These are phyloP conservation scores for Funneliformis caledonium DNA, from an alignment of 371 early-diverging fungal genomes.

Conservation along the genomic window DNA sequence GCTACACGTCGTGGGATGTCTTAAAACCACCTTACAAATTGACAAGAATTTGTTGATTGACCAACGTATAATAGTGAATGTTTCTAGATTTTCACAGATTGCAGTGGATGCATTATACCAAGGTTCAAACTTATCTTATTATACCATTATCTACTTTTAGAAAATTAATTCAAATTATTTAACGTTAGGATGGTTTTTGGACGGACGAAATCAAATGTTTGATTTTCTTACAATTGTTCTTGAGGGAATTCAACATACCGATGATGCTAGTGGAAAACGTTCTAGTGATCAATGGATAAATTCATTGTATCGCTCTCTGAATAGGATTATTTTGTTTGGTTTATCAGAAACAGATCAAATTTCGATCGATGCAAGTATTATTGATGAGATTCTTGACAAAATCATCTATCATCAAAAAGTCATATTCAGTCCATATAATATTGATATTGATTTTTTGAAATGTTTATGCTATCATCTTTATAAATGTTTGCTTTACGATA, in stretches of 20 bases:
- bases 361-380: constrained; percentile 44
- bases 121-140: constrained; percentile 44
- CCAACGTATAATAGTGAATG: constrained; percentile 54
- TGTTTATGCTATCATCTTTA: constrained; percentile 71
- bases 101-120: constrained; percentile 74
- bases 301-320: constrained; percentile 51
- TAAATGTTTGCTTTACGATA: constrained; percentile 53
- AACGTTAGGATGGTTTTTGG: constrained; percentile 55
- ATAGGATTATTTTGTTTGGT: constrained; percentile 64
- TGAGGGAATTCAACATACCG: constrained; percentile 54
- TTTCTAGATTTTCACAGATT: constrained; percentile 63
- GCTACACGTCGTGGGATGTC: constrained; percentile 60
- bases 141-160: background rate
- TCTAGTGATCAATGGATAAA: constrained; percentile 39
- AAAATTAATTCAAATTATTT: constrained; percentile 25
- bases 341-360: constrained; percentile 55
- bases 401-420: constrained; percentile 73
- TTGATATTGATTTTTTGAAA: constrained; percentile 67
- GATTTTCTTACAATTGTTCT: constrained; percentile 63
- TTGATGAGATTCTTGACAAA: constrained; percentile 62
- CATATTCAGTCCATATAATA: constrained; percentile 60
- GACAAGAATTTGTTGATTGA: constrained; percentile 53
- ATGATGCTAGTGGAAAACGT: constrained; percentile 40
- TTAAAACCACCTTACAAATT: constrained; percentile 58
- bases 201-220: constrained; percentile 61